phyloP scores from a whole-genome alignment of 169 alveolate species.

The Cryptosporidium meleagridis region DNA sequence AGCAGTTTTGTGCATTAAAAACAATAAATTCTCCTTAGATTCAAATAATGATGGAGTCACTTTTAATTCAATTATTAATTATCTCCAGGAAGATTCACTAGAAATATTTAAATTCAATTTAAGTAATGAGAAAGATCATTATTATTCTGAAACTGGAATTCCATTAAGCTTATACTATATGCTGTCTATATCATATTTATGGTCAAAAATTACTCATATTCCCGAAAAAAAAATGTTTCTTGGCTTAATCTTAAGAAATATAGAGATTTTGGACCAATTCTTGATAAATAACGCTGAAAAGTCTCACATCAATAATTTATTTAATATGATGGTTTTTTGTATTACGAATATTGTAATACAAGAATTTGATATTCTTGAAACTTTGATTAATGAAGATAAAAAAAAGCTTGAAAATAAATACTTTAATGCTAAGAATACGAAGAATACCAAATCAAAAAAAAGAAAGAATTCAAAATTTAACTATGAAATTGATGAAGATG shows the following conservation, averaged over 20 bases:
- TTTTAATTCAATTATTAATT: background rate
- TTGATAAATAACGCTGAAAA: background rate
- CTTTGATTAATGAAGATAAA: background rate
- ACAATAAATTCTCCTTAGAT: background rate
- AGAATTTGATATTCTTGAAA: slow-evolving; percentile 14
- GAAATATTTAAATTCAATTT: background rate
- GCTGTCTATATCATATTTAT: slow-evolving; percentile 24
- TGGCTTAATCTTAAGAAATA: background rate
- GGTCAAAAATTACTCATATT: slow-evolving; percentile 18
- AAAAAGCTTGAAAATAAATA: background rate
- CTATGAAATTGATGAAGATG: background rate
- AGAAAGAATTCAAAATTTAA: background rate
- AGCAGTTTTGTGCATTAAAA: background rate
- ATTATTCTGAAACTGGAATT: background rate
- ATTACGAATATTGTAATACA: slow-evolving; percentile 37
- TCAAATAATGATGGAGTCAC: background rate
- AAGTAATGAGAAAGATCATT: background rate
- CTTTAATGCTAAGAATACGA: background rate
- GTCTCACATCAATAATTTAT: background rate
- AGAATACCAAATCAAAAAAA: background rate
- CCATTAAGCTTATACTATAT: slow-evolving; percentile 23
- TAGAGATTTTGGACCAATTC: background rate
- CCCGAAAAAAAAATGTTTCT: slow-evolving; percentile 21
- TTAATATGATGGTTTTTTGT: slow-evolving; percentile 21
- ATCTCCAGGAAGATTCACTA: background rate